Evolutionary conservation across 129 eudicot species (phyloP).

Genomic region (Scalesia atractyloides): DNA sequence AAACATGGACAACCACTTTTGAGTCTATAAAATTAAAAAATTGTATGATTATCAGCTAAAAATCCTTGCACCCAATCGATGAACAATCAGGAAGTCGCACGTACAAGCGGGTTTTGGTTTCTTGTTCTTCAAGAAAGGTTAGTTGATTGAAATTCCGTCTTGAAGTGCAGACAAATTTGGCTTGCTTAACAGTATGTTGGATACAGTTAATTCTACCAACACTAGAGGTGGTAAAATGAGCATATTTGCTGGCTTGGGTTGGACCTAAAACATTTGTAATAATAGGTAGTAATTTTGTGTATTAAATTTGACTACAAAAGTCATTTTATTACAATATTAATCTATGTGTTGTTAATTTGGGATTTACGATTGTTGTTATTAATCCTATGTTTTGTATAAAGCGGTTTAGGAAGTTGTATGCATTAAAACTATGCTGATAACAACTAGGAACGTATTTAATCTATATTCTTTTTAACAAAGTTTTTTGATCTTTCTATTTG

Average conservation of each 20-base stretch:
- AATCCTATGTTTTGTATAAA: background rate
- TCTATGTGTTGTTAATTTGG: background rate
- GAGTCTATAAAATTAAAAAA: background rate
- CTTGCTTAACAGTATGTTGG: background rate
- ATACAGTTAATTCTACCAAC: constrained; percentile 3
- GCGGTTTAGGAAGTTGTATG: background rate
- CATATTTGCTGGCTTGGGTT: background rate
- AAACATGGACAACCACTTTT: constrained; percentile 21
- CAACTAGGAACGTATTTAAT: too few species aligned
- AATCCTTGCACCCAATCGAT: background rate
- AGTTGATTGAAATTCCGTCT: background rate
- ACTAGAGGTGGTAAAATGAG: background rate
- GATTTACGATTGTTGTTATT: too few species aligned
- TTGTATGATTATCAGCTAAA: constrained; percentile 6
- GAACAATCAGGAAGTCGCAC: background rate
- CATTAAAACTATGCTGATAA: background rate
- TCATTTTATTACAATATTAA: background rate
- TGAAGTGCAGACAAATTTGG: background rate
- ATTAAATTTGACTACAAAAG: background rate
- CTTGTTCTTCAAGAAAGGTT: constrained; percentile 19
- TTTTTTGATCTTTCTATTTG: too few species aligned
- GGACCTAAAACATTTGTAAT: background rate
- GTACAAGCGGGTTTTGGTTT: constrained; percentile 4
- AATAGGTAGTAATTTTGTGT: background rate
- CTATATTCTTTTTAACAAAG: too few species aligned